A percentile compares a stretch with the other conserved stretches of the same genome.
Evolutionary conservation across 2,329 filamentous ascomycete genomes (phyloP).

Genomic region (Rhynchosporium graminicola): DNA sequence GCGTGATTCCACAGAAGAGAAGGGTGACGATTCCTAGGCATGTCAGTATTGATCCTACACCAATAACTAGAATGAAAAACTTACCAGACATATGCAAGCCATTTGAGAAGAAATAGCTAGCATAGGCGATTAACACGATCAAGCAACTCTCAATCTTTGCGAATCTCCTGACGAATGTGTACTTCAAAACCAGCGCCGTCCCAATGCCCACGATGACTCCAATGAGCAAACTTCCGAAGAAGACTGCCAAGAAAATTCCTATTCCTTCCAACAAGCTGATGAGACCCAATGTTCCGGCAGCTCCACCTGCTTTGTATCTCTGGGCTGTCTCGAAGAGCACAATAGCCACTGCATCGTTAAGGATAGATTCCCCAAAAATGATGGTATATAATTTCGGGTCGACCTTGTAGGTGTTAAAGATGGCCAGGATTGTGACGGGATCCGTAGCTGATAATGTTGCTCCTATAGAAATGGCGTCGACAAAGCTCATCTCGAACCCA

Average conservation of each 20-base stretch:
- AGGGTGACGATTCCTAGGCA: slow-evolving; percentile 74
- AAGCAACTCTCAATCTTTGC: slow-evolving; percentile 97
- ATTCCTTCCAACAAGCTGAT: slow-evolving; percentile 87
- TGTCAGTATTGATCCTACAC: slow-evolving; percentile 18
- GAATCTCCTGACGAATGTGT: slow-evolving; percentile 88
- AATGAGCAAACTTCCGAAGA: slow-evolving; percentile 91
- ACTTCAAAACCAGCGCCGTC: slow-evolving; percentile 87
- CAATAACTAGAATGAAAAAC: slow-evolving; percentile 38
- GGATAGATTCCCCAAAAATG: slow-evolving; percentile 96
- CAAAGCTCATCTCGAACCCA: slow-evolving; percentile 82
- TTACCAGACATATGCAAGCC: slow-evolving; percentile 92
- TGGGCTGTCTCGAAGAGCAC: slow-evolving; percentile 98
- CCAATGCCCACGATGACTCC: slow-evolving; percentile 83
- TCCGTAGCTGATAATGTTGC: slow-evolving; percentile 96
- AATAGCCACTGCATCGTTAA: slow-evolving; percentile 98
- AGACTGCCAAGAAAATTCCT: slow-evolving; percentile 91
- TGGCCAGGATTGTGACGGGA: slow-evolving; percentile 94
- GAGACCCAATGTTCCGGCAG: slow-evolving; percentile 69
- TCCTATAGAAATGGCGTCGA: slow-evolving; percentile 94
- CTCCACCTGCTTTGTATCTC: slow-evolving; percentile 77
- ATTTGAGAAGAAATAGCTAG: slow-evolving; percentile 97
- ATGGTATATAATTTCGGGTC: slow-evolving; percentile 98
- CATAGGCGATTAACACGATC: slow-evolving; percentile 90
- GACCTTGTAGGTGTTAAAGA: slow-evolving; percentile 99
- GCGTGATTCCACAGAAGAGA: slow-evolving; percentile 94